Percentiles rank a stretch among this genome's conserved stretches.
Conservation (phyloP, 2,329 filamentous ascomycete species). For the Microsporum ferrugineum region DNA sequence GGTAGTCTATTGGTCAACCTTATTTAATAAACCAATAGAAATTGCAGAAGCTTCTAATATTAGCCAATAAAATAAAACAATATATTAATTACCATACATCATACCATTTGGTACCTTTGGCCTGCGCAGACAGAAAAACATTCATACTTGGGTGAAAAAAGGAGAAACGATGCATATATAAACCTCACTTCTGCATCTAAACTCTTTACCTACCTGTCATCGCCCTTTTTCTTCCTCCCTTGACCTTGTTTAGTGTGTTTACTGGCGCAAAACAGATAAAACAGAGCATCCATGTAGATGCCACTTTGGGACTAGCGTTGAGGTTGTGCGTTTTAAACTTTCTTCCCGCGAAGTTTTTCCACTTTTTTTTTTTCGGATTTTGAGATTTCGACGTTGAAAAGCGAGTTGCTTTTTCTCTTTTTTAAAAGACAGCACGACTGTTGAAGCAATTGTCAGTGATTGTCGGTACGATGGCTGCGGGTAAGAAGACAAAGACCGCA, state of each 20-base stretch:
- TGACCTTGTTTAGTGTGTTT: background rate
- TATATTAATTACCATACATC: background rate
- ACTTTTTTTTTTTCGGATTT: background rate
- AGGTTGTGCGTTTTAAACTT: background rate
- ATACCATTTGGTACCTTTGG: background rate
- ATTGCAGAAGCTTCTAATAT: background rate
- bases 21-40: background rate
- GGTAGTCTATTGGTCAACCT: background rate
- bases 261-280: background rate
- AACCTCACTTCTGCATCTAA: background rate
- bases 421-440: background rate
- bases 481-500: background rate
- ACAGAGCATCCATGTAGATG: background rate
- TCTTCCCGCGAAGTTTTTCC: constrained; percentile 1
- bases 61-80: background rate
- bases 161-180: too few species aligned
- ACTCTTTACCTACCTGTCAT: background rate
- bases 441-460: background rate
- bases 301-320: background rate
- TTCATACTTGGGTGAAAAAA: background rate
- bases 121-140: background rate
- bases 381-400: background rate
- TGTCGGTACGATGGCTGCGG: background rate
- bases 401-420: background rate
- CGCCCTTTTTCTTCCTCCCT: background rate